phyloP scores from a whole-genome alignment of 192 early-diverging fungal genomes.

The Blastocladiella britannica region DNA sequence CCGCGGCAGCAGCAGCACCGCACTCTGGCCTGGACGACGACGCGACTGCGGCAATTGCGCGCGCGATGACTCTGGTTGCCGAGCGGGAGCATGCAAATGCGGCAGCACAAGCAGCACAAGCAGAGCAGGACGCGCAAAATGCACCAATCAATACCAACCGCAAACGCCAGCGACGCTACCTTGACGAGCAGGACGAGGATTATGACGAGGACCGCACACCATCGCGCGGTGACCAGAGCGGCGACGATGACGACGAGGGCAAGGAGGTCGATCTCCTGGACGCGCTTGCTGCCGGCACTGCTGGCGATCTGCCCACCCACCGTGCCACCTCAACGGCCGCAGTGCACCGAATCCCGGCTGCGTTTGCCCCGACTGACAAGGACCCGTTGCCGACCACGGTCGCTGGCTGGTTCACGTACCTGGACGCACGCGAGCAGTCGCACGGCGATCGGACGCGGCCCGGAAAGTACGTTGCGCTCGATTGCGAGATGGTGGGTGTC shows the following conservation, averaged over 20 bases:
- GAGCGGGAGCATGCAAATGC: not conserved
- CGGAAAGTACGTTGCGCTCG: conserved; percentile 84
- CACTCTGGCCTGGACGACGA: not conserved
- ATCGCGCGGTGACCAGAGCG: not conserved
- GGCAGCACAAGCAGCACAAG: not conserved
- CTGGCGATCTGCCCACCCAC: not conserved
- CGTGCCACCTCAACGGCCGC: too few relatives aligned
- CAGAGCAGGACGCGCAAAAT: too few relatives aligned
- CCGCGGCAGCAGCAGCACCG: not conserved
- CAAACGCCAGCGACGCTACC: too few relatives aligned
- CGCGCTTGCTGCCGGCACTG: not conserved
- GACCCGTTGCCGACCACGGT: not conserved
- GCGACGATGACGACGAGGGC: not conserved
- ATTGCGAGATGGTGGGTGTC: conserved; percentile 99
- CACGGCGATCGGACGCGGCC: conserved; percentile 9
- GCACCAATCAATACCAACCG: too few relatives aligned
- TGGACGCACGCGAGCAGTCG: not conserved
- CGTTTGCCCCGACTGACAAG: not conserved
- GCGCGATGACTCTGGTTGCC: not conserved
- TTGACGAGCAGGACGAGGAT: too few relatives aligned
- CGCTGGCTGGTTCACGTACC: not conserved
- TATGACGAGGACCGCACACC: too few relatives aligned
- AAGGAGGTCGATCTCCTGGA: not conserved
- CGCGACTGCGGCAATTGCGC: not conserved
- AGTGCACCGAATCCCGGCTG: not conserved